phyloP scores from a whole-genome alignment of 495 filamentous ascomycete genomes.

The Lepraria neglecta region DNA sequence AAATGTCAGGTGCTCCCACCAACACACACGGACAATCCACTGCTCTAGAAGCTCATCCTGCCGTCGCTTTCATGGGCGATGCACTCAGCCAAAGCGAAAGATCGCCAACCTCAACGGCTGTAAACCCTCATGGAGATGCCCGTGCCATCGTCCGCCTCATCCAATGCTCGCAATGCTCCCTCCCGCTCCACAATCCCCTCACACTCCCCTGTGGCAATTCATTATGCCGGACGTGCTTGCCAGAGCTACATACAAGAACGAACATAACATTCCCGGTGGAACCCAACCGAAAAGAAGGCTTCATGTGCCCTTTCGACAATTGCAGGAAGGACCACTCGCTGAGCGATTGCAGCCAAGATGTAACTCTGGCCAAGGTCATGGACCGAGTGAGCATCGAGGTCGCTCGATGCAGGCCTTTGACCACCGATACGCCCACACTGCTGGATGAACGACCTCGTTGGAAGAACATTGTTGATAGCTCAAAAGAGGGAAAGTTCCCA shows the following conservation, averaged over 20 bases:
- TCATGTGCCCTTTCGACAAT: constrained; percentile 61
- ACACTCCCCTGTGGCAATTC: constrained; percentile 80
- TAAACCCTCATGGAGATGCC: constrained; percentile 45
- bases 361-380: constrained; percentile 62
- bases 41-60: background rate
- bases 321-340: constrained; percentile 68
- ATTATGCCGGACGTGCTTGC: constrained; percentile 70
- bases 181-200: constrained; percentile 58
- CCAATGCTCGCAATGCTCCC: constrained; percentile 70
- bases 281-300: constrained; percentile 56
- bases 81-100: constrained; percentile 12
- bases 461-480: constrained; percentile 27
- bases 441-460: constrained; percentile 29
- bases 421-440: constrained; percentile 25
- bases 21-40: background rate
- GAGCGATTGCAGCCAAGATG: constrained; percentile 69
- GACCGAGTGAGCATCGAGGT: constrained; percentile 36
- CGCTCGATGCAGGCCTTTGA: constrained; percentile 24
- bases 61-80: constrained; percentile 32
- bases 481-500: constrained; percentile 21
- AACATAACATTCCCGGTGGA: constrained; percentile 70
- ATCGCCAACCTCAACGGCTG: constrained; percentile 22
- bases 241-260: constrained; percentile 51
- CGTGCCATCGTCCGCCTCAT: constrained; percentile 60
- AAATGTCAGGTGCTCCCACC: constrained; percentile 7